A percentile compares a stretch with the other conserved stretches of the same genome.
Conservation (phyloP, 1,284 basidiomycete species). For the Boletus mariae region DNA sequence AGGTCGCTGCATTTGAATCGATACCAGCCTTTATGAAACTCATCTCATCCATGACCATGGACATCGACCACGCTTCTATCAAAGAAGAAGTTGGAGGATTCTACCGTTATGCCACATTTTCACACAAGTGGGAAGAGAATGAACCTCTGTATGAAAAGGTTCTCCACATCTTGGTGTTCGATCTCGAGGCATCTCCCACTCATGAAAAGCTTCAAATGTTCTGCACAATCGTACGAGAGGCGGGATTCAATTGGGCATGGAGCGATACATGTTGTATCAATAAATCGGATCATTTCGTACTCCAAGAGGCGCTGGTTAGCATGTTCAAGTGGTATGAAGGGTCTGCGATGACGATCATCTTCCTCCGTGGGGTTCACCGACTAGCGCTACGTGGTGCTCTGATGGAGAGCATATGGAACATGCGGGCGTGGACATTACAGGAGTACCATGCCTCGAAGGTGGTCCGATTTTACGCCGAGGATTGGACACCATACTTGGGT, state of each 20-base stretch:
- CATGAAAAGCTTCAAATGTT: slow-evolving; percentile 9
- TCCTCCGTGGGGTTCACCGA: background rate
- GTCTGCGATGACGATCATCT: background rate
- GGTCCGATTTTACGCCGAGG: background rate
- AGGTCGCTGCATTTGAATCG: slow-evolving; percentile 4
- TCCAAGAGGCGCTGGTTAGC: background rate
- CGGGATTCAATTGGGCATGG: background rate
- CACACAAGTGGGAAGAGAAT: background rate
- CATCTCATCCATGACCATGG: background rate
- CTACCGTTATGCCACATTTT: background rate
- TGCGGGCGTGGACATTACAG: background rate
- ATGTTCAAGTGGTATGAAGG: background rate
- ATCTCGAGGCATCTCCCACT: background rate
- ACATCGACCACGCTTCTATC: background rate
- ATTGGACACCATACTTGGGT: background rate
- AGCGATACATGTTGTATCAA: background rate
- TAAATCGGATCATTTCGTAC: background rate
- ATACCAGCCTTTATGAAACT: background rate
- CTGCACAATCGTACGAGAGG: background rate
- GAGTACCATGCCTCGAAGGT: background rate
- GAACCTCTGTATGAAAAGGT: slow-evolving; percentile 10
- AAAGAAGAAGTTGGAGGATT: background rate
- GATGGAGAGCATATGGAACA: background rate
- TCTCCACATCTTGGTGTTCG: background rate
- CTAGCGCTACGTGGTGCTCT: background rate